Evolutionary conservation across 805 yeast species (phyloP).

Genomic region (Candida methanosorbosa): DNA sequence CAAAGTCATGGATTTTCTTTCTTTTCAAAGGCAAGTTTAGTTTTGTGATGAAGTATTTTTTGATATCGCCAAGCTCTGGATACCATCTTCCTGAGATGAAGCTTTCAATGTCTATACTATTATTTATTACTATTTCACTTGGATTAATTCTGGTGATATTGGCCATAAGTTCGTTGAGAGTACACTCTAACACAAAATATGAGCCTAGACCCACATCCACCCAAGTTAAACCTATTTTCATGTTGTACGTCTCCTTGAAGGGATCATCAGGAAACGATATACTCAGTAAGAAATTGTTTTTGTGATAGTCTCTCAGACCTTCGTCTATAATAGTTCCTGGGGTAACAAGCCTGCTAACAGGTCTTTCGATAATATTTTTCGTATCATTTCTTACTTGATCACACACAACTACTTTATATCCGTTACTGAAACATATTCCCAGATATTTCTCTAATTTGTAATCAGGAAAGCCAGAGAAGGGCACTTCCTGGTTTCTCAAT

Average conservation of each 20-base stretch:
- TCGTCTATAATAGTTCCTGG: constrained; percentile 94
- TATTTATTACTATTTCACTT: constrained; percentile 61
- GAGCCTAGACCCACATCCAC: constrained; percentile 81
- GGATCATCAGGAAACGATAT: constrained; percentile 50
- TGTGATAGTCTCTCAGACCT: constrained; percentile 62
- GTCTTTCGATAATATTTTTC: constrained; percentile 42
- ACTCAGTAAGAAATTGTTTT: constrained; percentile 63
- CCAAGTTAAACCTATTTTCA: constrained; percentile 74
- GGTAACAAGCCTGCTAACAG: constrained; percentile 72
- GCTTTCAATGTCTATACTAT: constrained; percentile 29
- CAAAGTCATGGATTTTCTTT: constrained; percentile 28
- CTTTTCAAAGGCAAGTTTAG: constrained; percentile 33
- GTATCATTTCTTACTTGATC: constrained; percentile 43
- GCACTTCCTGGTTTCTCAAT: constrained; percentile 36
- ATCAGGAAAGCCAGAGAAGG: constrained; percentile 92
- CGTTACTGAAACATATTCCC: constrained; percentile 58
- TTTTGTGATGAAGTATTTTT: constrained; percentile 51
- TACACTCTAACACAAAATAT: constrained; percentile 58
- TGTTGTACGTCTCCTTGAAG: constrained; percentile 26
- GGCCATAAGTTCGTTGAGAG: constrained; percentile 50
- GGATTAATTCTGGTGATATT: constrained; percentile 76
- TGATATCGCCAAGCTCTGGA: constrained; percentile 48
- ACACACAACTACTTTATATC: constrained; percentile 71
- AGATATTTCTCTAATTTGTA: constrained; percentile 64
- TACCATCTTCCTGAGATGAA: constrained; percentile 44